phyloP scores from a whole-genome alignment of 768 basidiomycete species.

The Suillus sp. region DNA sequence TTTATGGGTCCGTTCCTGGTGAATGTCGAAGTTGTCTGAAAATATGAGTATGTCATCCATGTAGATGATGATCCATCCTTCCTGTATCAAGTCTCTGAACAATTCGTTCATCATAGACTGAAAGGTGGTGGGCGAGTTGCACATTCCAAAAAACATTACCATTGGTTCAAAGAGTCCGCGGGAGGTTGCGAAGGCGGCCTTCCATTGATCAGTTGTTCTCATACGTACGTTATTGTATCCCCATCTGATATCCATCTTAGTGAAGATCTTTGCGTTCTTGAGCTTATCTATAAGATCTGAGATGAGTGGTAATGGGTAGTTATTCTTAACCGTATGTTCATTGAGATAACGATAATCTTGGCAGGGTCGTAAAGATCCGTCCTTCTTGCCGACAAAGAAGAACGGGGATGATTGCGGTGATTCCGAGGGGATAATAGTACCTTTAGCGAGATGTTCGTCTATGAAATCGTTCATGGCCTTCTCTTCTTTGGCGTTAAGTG shows the following conservation, averaged over 20 bases:
- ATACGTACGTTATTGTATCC: too few relatives aligned
- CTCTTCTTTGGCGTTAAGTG: not conserved
- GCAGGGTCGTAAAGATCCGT: not conserved
- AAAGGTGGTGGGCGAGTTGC: slow-evolving; percentile 21
- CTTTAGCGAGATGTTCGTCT: slow-evolving; percentile 11
- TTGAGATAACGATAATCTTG: not conserved
- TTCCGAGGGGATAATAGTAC: slow-evolving; percentile 19
- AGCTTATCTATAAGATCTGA: slow-evolving; percentile 18
- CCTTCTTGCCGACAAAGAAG: slow-evolving; percentile 15
- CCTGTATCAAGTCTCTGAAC: not conserved
- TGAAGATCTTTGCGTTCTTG: too few relatives aligned
- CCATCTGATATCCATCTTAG: too few relatives aligned
- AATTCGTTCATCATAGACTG: slow-evolving; percentile 35
- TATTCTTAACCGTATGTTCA: slow-evolving; percentile 16
- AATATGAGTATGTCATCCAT: slow-evolving; percentile 31
- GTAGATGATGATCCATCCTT: too few relatives aligned
- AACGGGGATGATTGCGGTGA: slow-evolving; percentile 23
- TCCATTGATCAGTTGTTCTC: too few relatives aligned
- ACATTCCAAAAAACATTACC: slow-evolving; percentile 16
- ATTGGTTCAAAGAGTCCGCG: too few relatives aligned
- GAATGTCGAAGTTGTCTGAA: slow-evolving; percentile 17
- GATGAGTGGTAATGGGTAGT: not conserved
- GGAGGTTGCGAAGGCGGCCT: too few relatives aligned
- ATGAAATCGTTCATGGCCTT: slow-evolving; percentile 11
- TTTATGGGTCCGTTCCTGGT: slow-evolving; percentile 14